A percentile compares a stretch with the other conserved stretches of the same genome.
phyloP scores from a whole-genome alignment of 106 monocot species.

The Amphibolis antarctica region DNA sequence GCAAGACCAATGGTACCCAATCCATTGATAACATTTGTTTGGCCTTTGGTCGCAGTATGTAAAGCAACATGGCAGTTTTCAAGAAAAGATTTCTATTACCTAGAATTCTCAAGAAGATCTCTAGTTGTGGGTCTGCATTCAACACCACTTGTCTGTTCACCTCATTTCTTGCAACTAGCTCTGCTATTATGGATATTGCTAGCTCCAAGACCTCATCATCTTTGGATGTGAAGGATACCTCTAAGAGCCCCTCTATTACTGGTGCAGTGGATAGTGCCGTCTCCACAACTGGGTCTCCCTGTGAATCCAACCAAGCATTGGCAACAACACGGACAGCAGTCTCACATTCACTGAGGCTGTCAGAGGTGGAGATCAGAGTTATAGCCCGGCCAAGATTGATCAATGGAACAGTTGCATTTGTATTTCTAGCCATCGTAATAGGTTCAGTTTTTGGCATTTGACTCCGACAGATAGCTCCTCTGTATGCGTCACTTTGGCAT shows the following conservation, averaged over 20 bases:
- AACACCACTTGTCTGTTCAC: constrained; percentile 51
- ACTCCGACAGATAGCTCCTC: constrained; percentile 13
- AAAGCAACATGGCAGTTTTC: constrained; percentile 48
- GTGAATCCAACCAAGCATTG: constrained; percentile 41
- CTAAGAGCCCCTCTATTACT: constrained; percentile 55
- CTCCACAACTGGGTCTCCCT: constrained; percentile 25
- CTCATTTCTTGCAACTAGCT: constrained; percentile 44
- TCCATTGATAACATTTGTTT: constrained; percentile 68
- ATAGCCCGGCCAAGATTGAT: constrained; percentile 38
- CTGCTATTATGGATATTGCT: constrained; percentile 45
- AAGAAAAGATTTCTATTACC: constrained; percentile 34
- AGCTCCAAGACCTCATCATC: constrained; percentile 50
- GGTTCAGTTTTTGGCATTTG: constrained; percentile 25
- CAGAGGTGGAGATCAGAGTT: constrained; percentile 47
- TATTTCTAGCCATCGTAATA: constrained; percentile 11
- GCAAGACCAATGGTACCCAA: constrained; percentile 54
- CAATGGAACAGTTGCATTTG: constrained; percentile 7
- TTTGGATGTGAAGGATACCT: constrained; percentile 55
- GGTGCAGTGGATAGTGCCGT: constrained; percentile 39
- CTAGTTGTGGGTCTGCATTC: constrained; percentile 64
- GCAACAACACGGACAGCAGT: constrained; percentile 37
- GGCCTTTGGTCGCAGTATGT: constrained; percentile 59
- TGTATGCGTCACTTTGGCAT: constrained; percentile 26
- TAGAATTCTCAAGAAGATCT: constrained; percentile 55
- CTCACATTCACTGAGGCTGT: constrained; percentile 51